Base-by-base conservation (phyloP, 148 eudicot genomes). In the Talinum fruticosum region DNA sequence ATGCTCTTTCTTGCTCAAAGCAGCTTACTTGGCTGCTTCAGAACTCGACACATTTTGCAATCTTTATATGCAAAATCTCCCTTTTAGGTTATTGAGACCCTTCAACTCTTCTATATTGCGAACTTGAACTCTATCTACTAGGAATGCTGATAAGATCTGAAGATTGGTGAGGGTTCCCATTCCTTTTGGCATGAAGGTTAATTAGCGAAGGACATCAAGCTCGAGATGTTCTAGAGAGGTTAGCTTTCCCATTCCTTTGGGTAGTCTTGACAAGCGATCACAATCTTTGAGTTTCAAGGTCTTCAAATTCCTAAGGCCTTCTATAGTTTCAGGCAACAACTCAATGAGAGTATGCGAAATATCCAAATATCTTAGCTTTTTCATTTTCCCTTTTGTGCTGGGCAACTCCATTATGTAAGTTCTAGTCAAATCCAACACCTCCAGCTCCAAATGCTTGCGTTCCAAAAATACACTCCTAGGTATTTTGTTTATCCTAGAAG, bases 271-370 rank as follows among this genome's bases (percentile, higher is more conserved):
- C 8, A 85, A 74, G 18, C 54, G 41, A 2, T 54, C 34, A 19
- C 85, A 85, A 66, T 76, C 79, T 54, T 23, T 79, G 26, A 85
- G 85, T 47, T 67, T 77, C 67, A 85, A 38, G 7, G 79, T 80
- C 72, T 77, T 79, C 8, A 81, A 53, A 21, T 71, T 76, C 5
- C 16, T 16, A 35, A 81, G 76, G 53, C 51, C 19, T 24, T 21
- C 72, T 33, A 81, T 47, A 10, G 49, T 19, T 41, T 76, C 79
- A 30, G 79, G 83, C 79, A 81, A 49, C 71, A 35, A 66, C 24
- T 71, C 71, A 41, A 82, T 65, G 66, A 34, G 76, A 18, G 81
- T 85, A 33, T 67, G 35, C n/a, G 87, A 85, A 41, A 82, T 71
- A 53, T 82, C 75, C 65, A 82, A 72, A 44, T 66, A 85, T 12